Percentiles rank a stretch among this genome's conserved stretches.
Evolutionary conservation across 1,139 yeast genomes (phyloP).

Genomic region (Kodamaea anthophila): DNA sequence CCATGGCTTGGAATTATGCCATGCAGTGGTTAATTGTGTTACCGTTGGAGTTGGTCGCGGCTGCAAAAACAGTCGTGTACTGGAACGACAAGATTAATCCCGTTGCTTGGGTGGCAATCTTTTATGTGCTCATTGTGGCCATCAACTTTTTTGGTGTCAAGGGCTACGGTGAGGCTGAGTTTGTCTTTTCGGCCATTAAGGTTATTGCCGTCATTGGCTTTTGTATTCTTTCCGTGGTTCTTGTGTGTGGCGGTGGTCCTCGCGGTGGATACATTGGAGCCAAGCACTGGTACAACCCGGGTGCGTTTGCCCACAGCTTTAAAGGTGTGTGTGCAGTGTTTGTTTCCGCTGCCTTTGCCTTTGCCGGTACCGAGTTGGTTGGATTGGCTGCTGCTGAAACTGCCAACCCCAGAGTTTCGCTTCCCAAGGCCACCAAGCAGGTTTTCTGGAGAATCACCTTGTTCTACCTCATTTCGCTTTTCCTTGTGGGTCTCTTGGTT

Average conservation of each 20-base stretch:
- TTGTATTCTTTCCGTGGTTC: conserved; percentile 34
- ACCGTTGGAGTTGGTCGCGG: conserved; percentile 71
- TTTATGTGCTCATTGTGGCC: conserved; percentile 27
- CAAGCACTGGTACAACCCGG: conserved; percentile 41
- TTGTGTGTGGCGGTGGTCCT: conserved; percentile 37
- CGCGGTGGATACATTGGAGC: conserved; percentile 39
- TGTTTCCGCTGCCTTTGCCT: conserved; percentile 37
- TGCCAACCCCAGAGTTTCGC: conserved; percentile 46
- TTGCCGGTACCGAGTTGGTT: conserved; percentile 43
- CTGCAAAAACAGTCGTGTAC: conserved; percentile 31
- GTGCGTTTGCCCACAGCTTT: conserved; percentile 36
- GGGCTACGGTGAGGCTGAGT: conserved; percentile 43
- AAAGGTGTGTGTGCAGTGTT: conserved; percentile 39
- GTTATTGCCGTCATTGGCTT: conserved; percentile 34
- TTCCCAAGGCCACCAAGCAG: conserved; percentile 66
- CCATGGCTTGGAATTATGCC: conserved; percentile 76
- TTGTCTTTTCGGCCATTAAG: conserved; percentile 32
- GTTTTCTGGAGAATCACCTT: conserved; percentile 67
- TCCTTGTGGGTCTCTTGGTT: conserved; percentile 60
- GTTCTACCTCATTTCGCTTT: conserved; percentile 55
- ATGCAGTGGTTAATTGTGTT: conserved; percentile 73
- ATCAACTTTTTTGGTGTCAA: conserved; percentile 36
- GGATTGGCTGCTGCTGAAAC: conserved; percentile 44
- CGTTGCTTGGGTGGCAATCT: conserved; percentile 36
- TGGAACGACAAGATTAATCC: conserved; percentile 30